Evolutionary conservation across 2,329 filamentous ascomycete species (phyloP), one percentile per base, ranked within the genome.

Genomic region (Macrophomina phaseolina): DNA sequence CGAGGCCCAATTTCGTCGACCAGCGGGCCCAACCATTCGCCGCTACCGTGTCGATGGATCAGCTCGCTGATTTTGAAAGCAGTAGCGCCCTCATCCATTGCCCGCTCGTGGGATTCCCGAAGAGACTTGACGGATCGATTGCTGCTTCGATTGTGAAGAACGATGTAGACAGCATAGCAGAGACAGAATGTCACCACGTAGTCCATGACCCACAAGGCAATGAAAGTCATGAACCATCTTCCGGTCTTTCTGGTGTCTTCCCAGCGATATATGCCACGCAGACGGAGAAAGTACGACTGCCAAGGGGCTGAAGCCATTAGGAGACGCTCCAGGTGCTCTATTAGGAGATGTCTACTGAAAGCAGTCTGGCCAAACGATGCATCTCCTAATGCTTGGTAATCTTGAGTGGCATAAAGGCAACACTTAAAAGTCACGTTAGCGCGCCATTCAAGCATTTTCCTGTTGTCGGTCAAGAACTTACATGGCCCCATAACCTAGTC

Each of bases 251-350:
- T 66, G 5, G 77, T 78, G 51, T 77, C 68, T 58, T 79, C 74
- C 80, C 79, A 81, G 11, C 76, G 75, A 67, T 80, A 81, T 16
- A 81, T 69, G 4, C 74, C 67, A 18, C 77, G 75, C 18, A 81
- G 55, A 12, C 74, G 68, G 66, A 79, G 70, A n/a, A 77, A 70
- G 71, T 77, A 81, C 28, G 75, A 68, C 67, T 81, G 78, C 78
- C 77, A 81, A 14, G 78, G 76, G 6, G 73, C 75, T 23, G 75
- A 79, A n/a, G 76, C 77, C 66, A 81, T 77, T 23, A 80, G 69
- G 4, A 81, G 68, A 18, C 80, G 75, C 66, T 81, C 78, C 28
- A 79, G 58, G 49, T 78, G 73, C 32, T 71, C 71, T n/a, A 74
- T 71, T 4, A 78, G 68, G 38, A 73, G 73, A 66, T 79, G 77